Evolutionary conservation across 176 grass and related monocot genomes (phyloP), one percentile per base, ranked within the genome.

Genomic region (Neostapfia colusana): DNA sequence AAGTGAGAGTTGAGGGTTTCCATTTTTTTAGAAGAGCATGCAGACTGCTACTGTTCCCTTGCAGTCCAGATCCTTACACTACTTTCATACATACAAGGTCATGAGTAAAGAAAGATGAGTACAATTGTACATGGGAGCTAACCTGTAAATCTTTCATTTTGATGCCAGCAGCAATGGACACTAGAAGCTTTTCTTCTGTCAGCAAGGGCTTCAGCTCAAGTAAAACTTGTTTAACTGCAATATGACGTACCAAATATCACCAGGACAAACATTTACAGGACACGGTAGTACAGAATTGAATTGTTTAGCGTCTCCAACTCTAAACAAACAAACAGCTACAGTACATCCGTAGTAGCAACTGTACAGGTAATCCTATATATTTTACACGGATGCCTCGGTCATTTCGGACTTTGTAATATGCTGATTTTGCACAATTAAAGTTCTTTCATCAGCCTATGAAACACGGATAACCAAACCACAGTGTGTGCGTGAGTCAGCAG

Each of bases 131-230:
- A 65, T 43, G 43, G 48, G 20, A 39, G 60, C 34, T 69, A 56
- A 99, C 95, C 95, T 99, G 92, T 44, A 99, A 58, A 84, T 99
- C 92, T 81, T 92, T 77, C 87, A 99, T 88, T 81, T 95, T 99
- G 74, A 99, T 92, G 61, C 95, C 95, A 5, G 95, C 95, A 76
- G 95, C 95, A 73, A 99, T 88, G 17, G 96, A 99, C 18, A 99
- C 96, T 14, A 99, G 79, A 83, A 99, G 83, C 83, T 99, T 99
- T 48, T 99, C 87, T 67, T 99, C 88, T 25, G 96, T 85, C 49
- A 99, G 62, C 20, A 86, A 84, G 57, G 92, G 87, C 73, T 87
- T 99, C 44, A 99, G 81, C 64, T 99, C 92, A 61, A 86, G 63
- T 0, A 99, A 78, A 53, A 99, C 92, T 56, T 88, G 79, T 85